A percentile compares a stretch with the other conserved stretches of the same genome.
Conservation (phyloP, 345 rosid genomes). For the Boechera stricta region DNA sequence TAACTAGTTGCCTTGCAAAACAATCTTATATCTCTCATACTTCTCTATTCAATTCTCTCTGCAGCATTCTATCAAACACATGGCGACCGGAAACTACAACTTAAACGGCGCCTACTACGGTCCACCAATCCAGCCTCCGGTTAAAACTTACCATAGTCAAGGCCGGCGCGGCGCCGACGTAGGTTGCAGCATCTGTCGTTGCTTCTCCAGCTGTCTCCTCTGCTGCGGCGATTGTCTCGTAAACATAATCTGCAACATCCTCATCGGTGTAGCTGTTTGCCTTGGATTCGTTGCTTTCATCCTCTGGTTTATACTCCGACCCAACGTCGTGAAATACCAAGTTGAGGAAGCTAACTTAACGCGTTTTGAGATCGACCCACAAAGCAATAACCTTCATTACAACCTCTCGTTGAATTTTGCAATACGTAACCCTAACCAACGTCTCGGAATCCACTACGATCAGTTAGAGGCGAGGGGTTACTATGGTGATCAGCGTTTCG, state of each 20-base stretch:
- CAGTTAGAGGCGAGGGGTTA: conserved; percentile 51
- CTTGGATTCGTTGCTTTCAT: conserved; percentile 53
- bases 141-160: conserved; percentile 47
- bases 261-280: conserved; percentile 44
- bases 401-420: conserved; percentile 54
- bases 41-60: not conserved
- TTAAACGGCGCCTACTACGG: conserved; percentile 63
- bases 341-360: conserved; percentile 51
- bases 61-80: conserved; percentile 9
- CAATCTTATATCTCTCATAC: not conserved
- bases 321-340: conserved; percentile 53
- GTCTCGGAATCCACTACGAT: conserved; percentile 59
- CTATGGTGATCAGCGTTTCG: conserved; percentile 52
- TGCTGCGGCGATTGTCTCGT: conserved; percentile 55
- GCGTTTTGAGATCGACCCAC: conserved; percentile 44
- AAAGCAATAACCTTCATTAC: conserved; percentile 44
- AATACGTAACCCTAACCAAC: conserved; percentile 62
- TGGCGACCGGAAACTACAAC: conserved; percentile 26
- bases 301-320: conserved; percentile 66
- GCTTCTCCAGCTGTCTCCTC: conserved; percentile 16
- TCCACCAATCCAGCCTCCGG: conserved; percentile 52
- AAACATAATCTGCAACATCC: conserved; percentile 41
- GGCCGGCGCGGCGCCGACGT: conserved; percentile 44
- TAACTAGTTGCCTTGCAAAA: not conserved
- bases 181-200: conserved; percentile 29